Percentiles rank a stretch among this genome's conserved stretches.
Conservation (phyloP, 2,329 filamentous ascomycete species). For the Pyricularia grisea region DNA sequence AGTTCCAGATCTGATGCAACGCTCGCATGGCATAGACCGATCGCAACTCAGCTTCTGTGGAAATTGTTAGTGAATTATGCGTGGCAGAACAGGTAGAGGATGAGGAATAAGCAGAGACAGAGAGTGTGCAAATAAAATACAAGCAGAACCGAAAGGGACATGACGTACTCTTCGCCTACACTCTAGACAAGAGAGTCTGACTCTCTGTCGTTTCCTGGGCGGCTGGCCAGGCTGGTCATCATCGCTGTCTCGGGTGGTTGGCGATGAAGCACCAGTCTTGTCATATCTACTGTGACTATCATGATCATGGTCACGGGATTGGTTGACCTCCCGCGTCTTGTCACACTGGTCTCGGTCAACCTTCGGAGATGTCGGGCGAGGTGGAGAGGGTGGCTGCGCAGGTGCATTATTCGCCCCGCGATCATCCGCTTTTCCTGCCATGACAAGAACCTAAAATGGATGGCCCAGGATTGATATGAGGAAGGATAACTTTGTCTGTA, state of each 20-base stretch:
- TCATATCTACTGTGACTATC: not conserved
- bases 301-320: not conserved
- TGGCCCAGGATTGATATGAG: not conserved
- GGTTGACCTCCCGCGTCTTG: not conserved
- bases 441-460: not conserved
- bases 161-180: slow-evolving; percentile 36
- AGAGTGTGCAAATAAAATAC: not conserved
- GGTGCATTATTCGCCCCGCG: not conserved
- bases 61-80: not conserved
- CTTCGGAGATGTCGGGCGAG: slow-evolving; percentile 2
- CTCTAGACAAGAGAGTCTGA: slow-evolving; percentile 50
- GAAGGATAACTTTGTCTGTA: not conserved
- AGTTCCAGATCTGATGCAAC: slow-evolving; percentile 53
- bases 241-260: slow-evolving; percentile 2
- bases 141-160: not conserved
- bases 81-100: not conserved
- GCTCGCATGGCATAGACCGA: slow-evolving; percentile 50
- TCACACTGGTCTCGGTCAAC: not conserved
- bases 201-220: slow-evolving; percentile 48
- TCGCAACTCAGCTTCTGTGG: slow-evolving; percentile 47
- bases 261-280: slow-evolving; percentile 2
- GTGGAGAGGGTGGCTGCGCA: not conserved
- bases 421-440: not conserved
- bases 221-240: slow-evolving; percentile 19
- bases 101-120: not conserved